These are phyloP conservation scores for Blastocystis sp. DNA, from an alignment of 352 stramenopile genomes.

Conservation along the genomic window DNA sequence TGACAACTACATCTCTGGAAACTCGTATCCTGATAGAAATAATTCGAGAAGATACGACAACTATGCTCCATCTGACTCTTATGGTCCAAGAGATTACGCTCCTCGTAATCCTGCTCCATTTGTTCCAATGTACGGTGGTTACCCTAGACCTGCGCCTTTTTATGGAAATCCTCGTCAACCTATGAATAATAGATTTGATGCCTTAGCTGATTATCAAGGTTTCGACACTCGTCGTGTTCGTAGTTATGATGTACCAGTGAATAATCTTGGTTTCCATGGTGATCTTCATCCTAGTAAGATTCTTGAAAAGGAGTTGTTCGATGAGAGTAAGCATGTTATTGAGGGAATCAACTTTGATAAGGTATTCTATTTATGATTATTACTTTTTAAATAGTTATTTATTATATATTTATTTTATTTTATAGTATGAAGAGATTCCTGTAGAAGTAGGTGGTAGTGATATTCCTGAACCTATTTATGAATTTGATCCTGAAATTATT, in stretches of 20 bases:
- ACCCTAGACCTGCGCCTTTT: too few relatives aligned
- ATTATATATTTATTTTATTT: neutral
- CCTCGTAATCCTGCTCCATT: too few relatives aligned
- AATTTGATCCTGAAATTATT: constrained; percentile 65
- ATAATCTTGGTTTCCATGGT: constrained; percentile 86
- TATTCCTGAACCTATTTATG: constrained; percentile 66
- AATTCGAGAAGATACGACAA: too few relatives aligned
- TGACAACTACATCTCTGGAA: too few relatives aligned
- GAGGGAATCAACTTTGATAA: constrained; percentile 95
- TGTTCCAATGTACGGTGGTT: too few relatives aligned
- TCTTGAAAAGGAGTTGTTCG: constrained; percentile 71
- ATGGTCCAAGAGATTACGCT: too few relatives aligned
- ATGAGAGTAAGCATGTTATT: constrained; percentile 58
- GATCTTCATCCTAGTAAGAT: constrained; percentile 67
- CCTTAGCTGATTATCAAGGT: too few relatives aligned
- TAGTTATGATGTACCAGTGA: constrained; percentile 52
- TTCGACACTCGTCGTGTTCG: constrained; percentile 33
- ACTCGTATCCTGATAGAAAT: too few relatives aligned
- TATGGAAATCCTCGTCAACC: too few relatives aligned
- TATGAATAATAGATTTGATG: too few relatives aligned
- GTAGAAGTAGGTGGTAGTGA: constrained; percentile 78
- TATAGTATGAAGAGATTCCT: constrained; percentile 83
- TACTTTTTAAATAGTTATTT: too few relatives aligned
- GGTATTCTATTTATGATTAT: constrained; percentile 32
- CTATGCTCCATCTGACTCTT: too few relatives aligned